Percentiles rank a stretch among this genome's conserved stretches.
Conservation (phyloP, 495 filamentous ascomycete genomes). For the Trichoderma erinaceum region DNA sequence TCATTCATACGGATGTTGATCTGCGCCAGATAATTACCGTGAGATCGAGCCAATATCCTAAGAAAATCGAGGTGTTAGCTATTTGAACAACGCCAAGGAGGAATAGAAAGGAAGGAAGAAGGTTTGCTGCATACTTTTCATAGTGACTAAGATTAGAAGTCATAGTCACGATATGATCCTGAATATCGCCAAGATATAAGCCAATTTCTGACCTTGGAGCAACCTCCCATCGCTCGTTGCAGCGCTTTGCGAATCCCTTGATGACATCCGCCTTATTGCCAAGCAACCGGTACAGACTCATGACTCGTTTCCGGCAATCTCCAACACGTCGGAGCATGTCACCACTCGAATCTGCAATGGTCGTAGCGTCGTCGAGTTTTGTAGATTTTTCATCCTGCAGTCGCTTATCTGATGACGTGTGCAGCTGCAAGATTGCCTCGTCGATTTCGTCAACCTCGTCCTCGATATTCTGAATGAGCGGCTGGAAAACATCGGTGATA, state of each 20-base stretch:
- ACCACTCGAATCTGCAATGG: conserved; percentile 50
- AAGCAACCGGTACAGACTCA: conserved; percentile 82
- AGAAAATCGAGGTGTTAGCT: conserved; percentile 18
- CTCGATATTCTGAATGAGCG: conserved; percentile 82
- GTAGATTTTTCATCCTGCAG: conserved; percentile 37
- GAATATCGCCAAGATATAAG: conserved; percentile 92
- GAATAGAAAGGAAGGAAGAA: background rate
- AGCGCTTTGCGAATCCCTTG: conserved; percentile 97
- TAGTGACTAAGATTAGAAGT: conserved; percentile 91
- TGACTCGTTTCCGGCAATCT: conserved; percentile 92
- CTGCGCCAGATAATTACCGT: conserved; percentile 90
- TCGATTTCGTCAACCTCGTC: conserved; percentile 88
- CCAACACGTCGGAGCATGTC: conserved; percentile 89
- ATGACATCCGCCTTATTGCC: conserved; percentile 98
- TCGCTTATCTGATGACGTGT: conserved; percentile 46
- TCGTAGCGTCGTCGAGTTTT: conserved; percentile 35
- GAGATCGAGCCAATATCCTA: conserved; percentile 84
- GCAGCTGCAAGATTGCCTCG: conserved; percentile 69
- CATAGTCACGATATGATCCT: conserved; percentile 99
- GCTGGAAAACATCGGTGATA: conserved; percentile 91
- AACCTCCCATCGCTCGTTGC: conserved; percentile 96
- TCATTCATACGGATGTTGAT: conserved; percentile 96
- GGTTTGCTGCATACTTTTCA: conserved; percentile 63
- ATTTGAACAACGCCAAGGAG: conserved; percentile 12
- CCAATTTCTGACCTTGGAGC: conserved; percentile 94